phyloP scores from a whole-genome alignment of 108 stramenopile species.

The Cylindrotheca fusiformis region DNA sequence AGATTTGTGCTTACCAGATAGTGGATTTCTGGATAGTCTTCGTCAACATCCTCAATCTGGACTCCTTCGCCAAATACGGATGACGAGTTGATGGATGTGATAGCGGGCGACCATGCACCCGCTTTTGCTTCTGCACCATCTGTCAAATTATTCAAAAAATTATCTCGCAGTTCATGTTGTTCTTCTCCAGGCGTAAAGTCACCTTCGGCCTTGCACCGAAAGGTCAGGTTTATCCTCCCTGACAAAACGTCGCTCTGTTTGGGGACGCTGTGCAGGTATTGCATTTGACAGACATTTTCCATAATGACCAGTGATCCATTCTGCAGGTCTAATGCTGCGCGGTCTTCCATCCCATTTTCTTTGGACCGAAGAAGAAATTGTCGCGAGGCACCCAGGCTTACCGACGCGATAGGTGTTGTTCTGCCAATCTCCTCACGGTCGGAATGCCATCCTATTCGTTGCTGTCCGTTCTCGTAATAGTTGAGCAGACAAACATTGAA shows the following conservation, averaged over 20 bases:
- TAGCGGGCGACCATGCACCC: constrained; percentile 9
- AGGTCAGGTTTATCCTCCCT: constrained; percentile 70
- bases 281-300: constrained; percentile 61
- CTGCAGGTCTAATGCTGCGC: constrained; percentile 36
- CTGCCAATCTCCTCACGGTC: constrained; percentile 73
- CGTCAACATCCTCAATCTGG: constrained; percentile 7
- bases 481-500: constrained; percentile 77
- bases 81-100: neutral
- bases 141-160: constrained; percentile 42
- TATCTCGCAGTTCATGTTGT: constrained; percentile 52
- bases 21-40: constrained; percentile 2
- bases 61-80: constrained; percentile 41
- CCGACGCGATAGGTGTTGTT: constrained; percentile 61
- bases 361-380: constrained; percentile 56
- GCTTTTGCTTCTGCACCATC: constrained; percentile 14
- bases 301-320: constrained; percentile 53
- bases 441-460: constrained; percentile 73
- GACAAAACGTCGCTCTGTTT: constrained; percentile 39
- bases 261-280: constrained; percentile 59
- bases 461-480: constrained; percentile 59
- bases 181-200: constrained; percentile 51
- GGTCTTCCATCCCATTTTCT: constrained; percentile 44
- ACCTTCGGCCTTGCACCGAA: constrained; percentile 55
- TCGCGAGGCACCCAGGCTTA: constrained; percentile 57
- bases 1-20: constrained; percentile 60